Conservation (phyloP, 2,329 filamentous ascomycete genomes). For the Arthrobotrys sinensis region DNA sequence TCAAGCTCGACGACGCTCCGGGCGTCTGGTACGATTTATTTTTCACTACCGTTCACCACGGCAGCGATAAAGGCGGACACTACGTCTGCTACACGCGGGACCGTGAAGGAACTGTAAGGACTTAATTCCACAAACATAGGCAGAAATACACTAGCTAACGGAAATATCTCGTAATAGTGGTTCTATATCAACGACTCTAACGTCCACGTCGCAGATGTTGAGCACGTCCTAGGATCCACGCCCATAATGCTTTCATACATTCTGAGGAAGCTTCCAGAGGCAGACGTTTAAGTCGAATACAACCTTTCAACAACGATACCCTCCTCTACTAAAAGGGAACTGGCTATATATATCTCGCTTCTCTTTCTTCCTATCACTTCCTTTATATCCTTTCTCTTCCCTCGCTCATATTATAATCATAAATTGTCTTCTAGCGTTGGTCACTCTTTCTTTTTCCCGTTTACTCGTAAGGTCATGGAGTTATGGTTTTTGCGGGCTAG, state of each 20-base stretch:
- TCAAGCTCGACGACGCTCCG: constrained; percentile 51
- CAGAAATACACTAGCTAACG: background rate
- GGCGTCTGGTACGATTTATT: constrained; percentile 59
- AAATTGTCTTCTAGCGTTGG: too few species aligned
- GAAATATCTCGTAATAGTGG: constrained; percentile 34
- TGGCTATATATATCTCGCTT: background rate
- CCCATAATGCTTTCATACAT: constrained; percentile 60
- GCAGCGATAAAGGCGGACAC: constrained; percentile 49
- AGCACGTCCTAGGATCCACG: constrained; percentile 50
- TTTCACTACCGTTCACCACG: constrained; percentile 57
- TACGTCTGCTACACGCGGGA: constrained; percentile 59
- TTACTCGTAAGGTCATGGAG: too few species aligned
- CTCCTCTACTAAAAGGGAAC: background rate
- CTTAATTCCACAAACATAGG: background rate
- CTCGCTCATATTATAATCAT: too few species aligned
- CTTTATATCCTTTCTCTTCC: background rate
- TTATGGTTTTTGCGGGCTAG: too few species aligned
- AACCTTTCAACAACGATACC: background rate
- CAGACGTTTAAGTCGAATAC: constrained; percentile 3
- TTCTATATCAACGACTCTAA: constrained; percentile 55
- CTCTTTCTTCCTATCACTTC: background rate
- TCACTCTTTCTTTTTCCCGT: too few species aligned
- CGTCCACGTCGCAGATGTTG: constrained; percentile 43
- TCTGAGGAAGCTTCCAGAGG: constrained; percentile 52
- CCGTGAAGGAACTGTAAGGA: constrained; percentile 48